Conservation (phyloP, 257 asterid genomes). For the Nemophila menziesii region DNA sequence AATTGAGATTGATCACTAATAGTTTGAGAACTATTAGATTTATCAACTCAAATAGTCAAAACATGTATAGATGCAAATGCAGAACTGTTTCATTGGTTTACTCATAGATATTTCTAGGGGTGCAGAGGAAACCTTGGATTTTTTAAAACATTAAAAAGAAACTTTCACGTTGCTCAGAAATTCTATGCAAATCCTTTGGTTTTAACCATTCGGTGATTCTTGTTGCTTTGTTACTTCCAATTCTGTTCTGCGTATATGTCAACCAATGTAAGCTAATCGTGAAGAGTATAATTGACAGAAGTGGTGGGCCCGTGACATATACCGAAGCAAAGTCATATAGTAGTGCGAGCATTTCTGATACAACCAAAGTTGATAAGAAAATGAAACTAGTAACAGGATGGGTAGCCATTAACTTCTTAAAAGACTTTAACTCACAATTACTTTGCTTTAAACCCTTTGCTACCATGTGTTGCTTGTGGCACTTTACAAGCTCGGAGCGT, state of each 20-base stretch:
- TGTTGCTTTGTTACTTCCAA: no score
- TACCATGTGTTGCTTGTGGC: constrained; percentile 94
- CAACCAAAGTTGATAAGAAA: constrained; percentile 37
- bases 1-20: no score
- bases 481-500: constrained; percentile 93
- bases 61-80: no score
- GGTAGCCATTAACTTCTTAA: constrained; percentile 91
- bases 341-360: constrained; percentile 20
- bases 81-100: neutral
- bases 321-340: constrained; percentile 50
- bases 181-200: neutral
- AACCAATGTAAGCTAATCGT: no score
- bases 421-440: constrained; percentile 83
- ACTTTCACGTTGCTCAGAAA: neutral
- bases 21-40: no score
- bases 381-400: constrained; percentile 93
- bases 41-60: no score
- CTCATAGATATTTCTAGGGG: neutral
- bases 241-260: no score
- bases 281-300: constrained; percentile 33
- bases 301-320: constrained; percentile 72
- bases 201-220: neutral
- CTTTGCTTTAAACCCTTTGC: constrained; percentile 88
- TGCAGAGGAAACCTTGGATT: neutral
- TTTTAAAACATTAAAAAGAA: neutral